Evolutionary conservation across 1,139 yeast genomes (phyloP).

Genomic region (Sugiyamaella sp.): DNA sequence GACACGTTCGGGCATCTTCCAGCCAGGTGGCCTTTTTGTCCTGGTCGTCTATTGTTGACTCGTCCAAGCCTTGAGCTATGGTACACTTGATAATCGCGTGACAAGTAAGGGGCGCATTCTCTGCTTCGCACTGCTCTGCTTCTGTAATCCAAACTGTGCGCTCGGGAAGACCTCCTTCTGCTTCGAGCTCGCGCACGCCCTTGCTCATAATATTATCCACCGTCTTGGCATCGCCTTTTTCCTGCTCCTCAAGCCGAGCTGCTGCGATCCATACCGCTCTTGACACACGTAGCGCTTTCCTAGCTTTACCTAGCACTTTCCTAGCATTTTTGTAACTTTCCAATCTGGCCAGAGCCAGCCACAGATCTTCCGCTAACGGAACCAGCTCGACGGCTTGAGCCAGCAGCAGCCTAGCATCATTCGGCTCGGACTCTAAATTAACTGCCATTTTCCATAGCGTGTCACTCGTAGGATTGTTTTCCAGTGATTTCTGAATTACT

Average conservation of each 20-base stretch:
- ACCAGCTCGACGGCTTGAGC: slow-evolving; percentile 71
- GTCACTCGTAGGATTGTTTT: slow-evolving; percentile 64
- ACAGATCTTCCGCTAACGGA: slow-evolving; percentile 65
- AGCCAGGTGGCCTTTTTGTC: slow-evolving; percentile 41
- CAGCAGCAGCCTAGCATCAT: slow-evolving; percentile 58
- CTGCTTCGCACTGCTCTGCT: slow-evolving; percentile 48
- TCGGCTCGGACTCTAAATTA: slow-evolving; percentile 48
- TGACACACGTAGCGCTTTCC: slow-evolving; percentile 53
- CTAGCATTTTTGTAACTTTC: slow-evolving; percentile 56
- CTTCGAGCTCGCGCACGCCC: slow-evolving; percentile 53
- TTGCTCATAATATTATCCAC: slow-evolving; percentile 52
- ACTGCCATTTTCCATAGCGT: slow-evolving; percentile 64
- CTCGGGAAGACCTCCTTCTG: slow-evolving; percentile 39
- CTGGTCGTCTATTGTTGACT: slow-evolving; percentile 31
- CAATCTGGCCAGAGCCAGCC: slow-evolving; percentile 57
- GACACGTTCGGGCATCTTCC: slow-evolving; percentile 43
- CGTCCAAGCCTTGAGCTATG: slow-evolving; percentile 37
- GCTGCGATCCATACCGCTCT: slow-evolving; percentile 72
- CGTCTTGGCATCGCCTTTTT: slow-evolving; percentile 48
- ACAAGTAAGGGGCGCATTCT: slow-evolving; percentile 41
- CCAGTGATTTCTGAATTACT: slow-evolving; percentile 72
- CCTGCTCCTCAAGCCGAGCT: slow-evolving; percentile 67
- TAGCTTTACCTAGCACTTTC: slow-evolving; percentile 57
- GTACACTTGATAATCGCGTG: slow-evolving; percentile 43
- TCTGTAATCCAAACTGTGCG: slow-evolving; percentile 53